Conservation (phyloP, 805 yeast genomes). For the Candida ulmi region DNA sequence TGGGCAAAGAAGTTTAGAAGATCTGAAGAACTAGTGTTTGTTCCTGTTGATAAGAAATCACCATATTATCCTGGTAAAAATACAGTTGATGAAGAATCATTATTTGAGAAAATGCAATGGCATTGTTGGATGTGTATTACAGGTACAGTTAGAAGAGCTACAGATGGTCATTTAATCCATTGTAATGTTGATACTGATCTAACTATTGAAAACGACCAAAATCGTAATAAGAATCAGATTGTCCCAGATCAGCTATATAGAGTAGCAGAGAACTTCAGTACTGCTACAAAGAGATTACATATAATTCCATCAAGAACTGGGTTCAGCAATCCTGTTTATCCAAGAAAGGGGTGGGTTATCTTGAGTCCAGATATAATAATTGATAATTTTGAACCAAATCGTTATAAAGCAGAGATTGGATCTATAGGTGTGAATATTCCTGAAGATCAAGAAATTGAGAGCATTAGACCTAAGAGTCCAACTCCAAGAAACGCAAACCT, state of each 20-base stretch:
- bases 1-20: constrained; percentile 74
- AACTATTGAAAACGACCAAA: constrained; percentile 47
- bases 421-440: constrained; percentile 54
- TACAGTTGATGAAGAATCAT: constrained; percentile 34
- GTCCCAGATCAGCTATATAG: constrained; percentile 74
- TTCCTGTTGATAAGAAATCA: constrained; percentile 62
- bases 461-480: constrained; percentile 82
- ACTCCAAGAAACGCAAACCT: constrained; percentile 14
- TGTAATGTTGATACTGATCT: constrained; percentile 91
- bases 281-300: constrained; percentile 76
- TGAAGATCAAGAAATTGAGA: constrained; percentile 67
- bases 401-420: constrained; percentile 39
- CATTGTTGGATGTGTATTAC: constrained; percentile 98
- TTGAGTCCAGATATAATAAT: constrained; percentile 78
- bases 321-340: constrained; percentile 51
- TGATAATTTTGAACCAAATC: constrained; percentile 55
- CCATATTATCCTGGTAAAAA: constrained; percentile 59
- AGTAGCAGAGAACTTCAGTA: constrained; percentile 85
- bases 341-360: constrained; percentile 88
- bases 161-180: constrained; percentile 79
- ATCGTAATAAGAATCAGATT: constrained; percentile 32
- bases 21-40: constrained; percentile 83
- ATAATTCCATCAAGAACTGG: constrained; percentile 75
- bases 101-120: constrained; percentile 79
- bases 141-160: constrained; percentile 84